These are phyloP conservation scores for Solanum lycopersicoides DNA, from an alignment of 257 asterid genomes.

Conservation along the genomic window DNA sequence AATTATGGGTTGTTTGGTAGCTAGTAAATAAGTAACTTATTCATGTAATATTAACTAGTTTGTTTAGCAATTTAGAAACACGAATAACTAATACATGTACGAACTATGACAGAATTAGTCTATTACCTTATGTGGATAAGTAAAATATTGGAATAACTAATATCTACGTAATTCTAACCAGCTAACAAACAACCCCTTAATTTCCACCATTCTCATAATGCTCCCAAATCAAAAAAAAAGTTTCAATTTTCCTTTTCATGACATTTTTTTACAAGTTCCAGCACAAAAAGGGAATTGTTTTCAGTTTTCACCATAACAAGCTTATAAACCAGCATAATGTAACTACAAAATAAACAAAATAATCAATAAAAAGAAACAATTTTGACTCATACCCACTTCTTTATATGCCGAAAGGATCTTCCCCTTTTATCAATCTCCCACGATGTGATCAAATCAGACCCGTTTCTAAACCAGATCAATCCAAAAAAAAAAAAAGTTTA, in stretches of 20 bases:
- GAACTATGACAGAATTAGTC: neutral
- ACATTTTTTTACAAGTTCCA: neutral
- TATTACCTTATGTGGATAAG: too few species aligned
- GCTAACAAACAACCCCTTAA: neutral
- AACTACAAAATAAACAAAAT: neutral
- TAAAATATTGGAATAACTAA: neutral
- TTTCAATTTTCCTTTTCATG: neutral
- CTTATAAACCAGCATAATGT: neutral
- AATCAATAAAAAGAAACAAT: neutral
- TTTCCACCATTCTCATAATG: neutral
- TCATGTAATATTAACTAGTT: neutral
- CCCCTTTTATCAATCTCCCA: constrained; percentile 16
- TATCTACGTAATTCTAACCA: neutral
- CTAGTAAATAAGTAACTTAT: neutral
- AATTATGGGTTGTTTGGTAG: neutral
- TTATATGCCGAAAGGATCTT: constrained; percentile 8
- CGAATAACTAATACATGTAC: neutral
- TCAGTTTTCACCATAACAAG: neutral
- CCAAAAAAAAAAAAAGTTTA: neutral
- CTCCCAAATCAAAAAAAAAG: neutral
- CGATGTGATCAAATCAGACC: constrained; percentile 24
- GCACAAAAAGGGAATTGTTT: neutral
- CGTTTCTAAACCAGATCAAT: constrained; percentile 31
- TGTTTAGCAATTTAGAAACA: neutral
- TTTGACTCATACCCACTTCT: constrained; percentile 33